These are phyloP conservation scores for Fagus crenata DNA, from an alignment of 306 rosid genomes.

Conservation along the genomic window DNA sequence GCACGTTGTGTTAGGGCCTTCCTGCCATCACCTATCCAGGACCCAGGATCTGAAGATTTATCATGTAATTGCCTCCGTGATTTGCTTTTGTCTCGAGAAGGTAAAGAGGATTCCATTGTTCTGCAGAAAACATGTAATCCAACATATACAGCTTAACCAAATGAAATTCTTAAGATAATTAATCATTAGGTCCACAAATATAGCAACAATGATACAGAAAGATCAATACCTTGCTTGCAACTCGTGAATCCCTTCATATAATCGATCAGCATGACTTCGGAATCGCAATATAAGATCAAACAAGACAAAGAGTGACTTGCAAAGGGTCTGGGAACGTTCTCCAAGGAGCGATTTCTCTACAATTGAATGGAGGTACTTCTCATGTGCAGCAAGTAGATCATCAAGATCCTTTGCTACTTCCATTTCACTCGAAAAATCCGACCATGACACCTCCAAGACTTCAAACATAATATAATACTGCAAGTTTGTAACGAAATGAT, in stretches of 20 bases:
- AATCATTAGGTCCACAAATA: not conserved
- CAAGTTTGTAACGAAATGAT: conserved; percentile 92
- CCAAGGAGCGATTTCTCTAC: conserved; percentile 94
- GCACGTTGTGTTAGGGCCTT: conserved; percentile 87
- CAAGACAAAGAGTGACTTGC: conserved; percentile 73
- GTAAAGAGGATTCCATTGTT: conserved; percentile 58
- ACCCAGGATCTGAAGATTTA: conserved; percentile 52
- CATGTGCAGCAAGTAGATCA: conserved; percentile 92
- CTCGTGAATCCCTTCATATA: conserved; percentile 89
- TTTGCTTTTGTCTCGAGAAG: conserved; percentile 63
- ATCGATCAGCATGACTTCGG: conserved; percentile 78
- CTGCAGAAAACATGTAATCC: conserved; percentile 47
- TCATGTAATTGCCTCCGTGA: conserved; percentile 43
- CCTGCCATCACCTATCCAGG: conserved; percentile 87
- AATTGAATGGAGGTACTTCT: conserved; percentile 82
- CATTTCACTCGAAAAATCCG: conserved; percentile 74
- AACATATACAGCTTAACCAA: conserved; percentile 15
- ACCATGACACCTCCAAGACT: conserved; percentile 96
- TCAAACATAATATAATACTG: conserved; percentile 98
- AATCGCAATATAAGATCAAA: conserved; percentile 89
- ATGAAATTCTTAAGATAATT: not conserved
- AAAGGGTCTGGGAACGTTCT: conserved; percentile 80
- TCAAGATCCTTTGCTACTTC: conserved; percentile 95
- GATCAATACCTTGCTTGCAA: conserved; percentile 80
- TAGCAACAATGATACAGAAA: conserved; percentile 13